Percentiles rank a stretch among this genome's conserved stretches.
phyloP scores from a whole-genome alignment of 2,329 filamentous ascomycete species.

The Ilyonectria mors-panacis region DNA sequence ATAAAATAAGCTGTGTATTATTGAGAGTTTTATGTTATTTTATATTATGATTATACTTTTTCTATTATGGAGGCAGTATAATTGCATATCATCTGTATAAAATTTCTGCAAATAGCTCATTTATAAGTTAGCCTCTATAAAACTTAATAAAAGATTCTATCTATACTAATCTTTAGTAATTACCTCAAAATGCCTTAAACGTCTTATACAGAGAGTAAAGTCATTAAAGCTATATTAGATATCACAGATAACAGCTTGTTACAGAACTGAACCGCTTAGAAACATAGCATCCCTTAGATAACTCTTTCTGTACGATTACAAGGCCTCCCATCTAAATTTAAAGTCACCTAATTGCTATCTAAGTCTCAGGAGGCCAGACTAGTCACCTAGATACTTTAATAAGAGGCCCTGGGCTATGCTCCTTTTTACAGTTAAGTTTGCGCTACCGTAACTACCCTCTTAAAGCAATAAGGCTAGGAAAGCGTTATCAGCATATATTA shows the following conservation, averaged over 20 bases:
- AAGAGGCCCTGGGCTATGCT: constrained; percentile 25
- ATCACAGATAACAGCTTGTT: no score
- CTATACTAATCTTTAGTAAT: not conserved
- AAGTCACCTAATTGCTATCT: no score
- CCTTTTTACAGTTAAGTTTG: constrained; percentile 24
- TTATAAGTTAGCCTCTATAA: not conserved
- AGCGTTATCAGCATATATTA: not conserved
- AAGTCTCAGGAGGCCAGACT: no score
- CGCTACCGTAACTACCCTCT: constrained; percentile 2
- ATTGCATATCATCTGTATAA: not conserved
- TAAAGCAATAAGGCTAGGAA: constrained; percentile 4
- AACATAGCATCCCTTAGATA: constrained; percentile 3
- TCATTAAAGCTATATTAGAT: no score
- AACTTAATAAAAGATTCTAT: not conserved
- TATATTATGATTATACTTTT: not conserved
- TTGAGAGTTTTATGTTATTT: not conserved
- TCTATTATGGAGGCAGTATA: not conserved
- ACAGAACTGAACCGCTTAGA: constrained; percentile 17
- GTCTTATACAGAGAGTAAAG: no score
- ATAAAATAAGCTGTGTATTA: not conserved
- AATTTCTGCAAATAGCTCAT: not conserved
- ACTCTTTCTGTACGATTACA: constrained; percentile 20
- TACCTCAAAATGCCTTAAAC: constrained; percentile 21
- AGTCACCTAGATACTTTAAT: no score
- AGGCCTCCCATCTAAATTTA: constrained; percentile 12